Conservation (phyloP, 345 rosid genomes). For the Eutrema yunnanense region DNA sequence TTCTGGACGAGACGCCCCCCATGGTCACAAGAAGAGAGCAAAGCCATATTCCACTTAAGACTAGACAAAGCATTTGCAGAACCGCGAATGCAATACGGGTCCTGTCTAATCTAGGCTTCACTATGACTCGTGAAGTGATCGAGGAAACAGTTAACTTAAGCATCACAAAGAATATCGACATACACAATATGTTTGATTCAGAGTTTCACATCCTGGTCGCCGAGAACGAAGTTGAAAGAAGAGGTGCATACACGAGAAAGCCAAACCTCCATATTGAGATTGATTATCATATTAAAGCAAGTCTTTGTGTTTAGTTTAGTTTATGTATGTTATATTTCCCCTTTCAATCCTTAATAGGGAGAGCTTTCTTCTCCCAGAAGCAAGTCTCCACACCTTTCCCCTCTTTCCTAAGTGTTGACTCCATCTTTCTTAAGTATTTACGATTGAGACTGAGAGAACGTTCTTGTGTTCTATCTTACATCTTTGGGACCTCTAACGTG, state of each 20-base stretch:
- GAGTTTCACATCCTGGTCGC: conserved; percentile 74
- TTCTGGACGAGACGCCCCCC: conserved; percentile 23
- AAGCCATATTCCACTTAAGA: conserved; percentile 38
- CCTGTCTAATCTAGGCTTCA: conserved; percentile 65
- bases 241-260: conserved; percentile 20
- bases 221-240: conserved; percentile 64
- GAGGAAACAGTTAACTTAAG: conserved; percentile 50
- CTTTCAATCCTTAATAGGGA: too few relatives aligned
- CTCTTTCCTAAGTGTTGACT: too few relatives aligned
- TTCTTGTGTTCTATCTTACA: too few relatives aligned
- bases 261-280: too few relatives aligned
- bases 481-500: too few relatives aligned
- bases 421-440: too few relatives aligned
- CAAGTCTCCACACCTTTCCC: too few relatives aligned
- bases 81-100: conserved; percentile 66
- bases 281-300: too few relatives aligned
- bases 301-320: too few relatives aligned
- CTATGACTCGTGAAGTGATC: conserved; percentile 48
- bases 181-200: conserved; percentile 71
- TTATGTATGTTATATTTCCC: too few relatives aligned
- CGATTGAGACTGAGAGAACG: too few relatives aligned
- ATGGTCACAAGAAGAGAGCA: conserved; percentile 28
- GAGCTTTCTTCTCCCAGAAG: too few relatives aligned
- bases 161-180: conserved; percentile 36
- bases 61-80: conserved; percentile 60